Base-by-base conservation (phyloP, 140 eudicot genomes). In the Anethum foeniculum region DNA sequence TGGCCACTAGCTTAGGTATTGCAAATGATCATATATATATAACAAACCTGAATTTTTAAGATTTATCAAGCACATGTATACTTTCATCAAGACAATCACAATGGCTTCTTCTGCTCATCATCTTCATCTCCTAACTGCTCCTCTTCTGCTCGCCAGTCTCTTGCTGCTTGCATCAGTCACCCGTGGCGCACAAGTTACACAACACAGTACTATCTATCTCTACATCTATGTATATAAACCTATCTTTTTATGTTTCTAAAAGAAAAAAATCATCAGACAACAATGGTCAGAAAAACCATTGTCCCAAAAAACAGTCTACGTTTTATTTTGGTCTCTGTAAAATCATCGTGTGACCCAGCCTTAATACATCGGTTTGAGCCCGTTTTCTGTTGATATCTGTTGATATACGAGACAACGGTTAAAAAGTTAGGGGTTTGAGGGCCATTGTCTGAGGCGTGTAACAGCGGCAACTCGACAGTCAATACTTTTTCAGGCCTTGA, bases 121-220 rank as follows among this genome's bases (percentile, higher is more conserved):
- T 30, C 73, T 67, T 67, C 74, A 8, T 16, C 43, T 32, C 44
- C 74, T 34, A 32, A 1, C 23, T 68, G 30, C 23, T 11, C 21
- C 72, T 32, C 39, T 68, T 32, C 74, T 68, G 74, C 74, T 68
- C 43, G 74, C 74, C 43, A 68, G 4, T 68, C 44, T 68, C 43
- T 68, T 68, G 44, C 74, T 68, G 39, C 74, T 68, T 34, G 14
- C 44, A 12, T 6, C 74, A 4, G 74, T 68, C 9, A 68, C 43
- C 11, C 0, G n/a, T 32, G 44, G 74, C 34, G 25, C 34, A 25
- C 67, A 56, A 19, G 27, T 56, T 5, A 56, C 11, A 6, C 68
- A 62, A 62, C 69, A 25, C 34, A 62, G 69, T 68, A 68, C 74
- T 32, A 5, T 68, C 74, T 32, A 5, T 68, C 71, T 27, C 58